Base-by-base conservation (phyloP, 1,284 basidiomycete genomes). In the Apiotrichum sp. region DNA sequence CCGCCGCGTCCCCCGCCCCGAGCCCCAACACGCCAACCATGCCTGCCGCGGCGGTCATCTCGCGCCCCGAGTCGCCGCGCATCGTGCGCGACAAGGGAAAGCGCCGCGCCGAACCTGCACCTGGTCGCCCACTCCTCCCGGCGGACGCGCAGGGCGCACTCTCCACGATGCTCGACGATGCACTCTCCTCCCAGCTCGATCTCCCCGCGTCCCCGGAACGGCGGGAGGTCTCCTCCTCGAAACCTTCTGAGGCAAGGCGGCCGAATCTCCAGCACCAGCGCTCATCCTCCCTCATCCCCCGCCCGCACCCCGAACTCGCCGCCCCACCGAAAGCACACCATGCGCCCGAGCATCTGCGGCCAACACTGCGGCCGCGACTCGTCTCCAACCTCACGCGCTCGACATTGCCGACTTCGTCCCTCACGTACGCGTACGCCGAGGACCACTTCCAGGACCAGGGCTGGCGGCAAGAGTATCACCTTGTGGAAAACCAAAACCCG, bases 371-470 rank as follows among this genome's bases (percentile, higher is more conserved):
- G 1, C 71, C 71, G 2, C 62, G 66, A 14, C 61, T 74, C 9
- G 59, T 74, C 1, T 70, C 68, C 1, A 64, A 66, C 33, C 63
- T 72, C 13, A 65, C 71, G 1, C 53, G 70, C 13, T 57, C 70
- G 34, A 69, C 70, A 2, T 41, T 69, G 29, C 69, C 72, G 2
- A 68, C 62, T 6, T 55, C 71, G 9, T 67, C 68, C 44, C 43
- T 71, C 31, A 63, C 55, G 1, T 70, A 70, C 48, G 61, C 63
- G 16, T 46, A 36, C 31, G 56, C 56, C 14, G 55, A 56, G 49
- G 58, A 59, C 22, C 53, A 43, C 29, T 45, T 48, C 32, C 54
- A 55, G 29, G 42, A 44, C 32, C 53, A 48, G 29, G 34, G 49
- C 16, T 48, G 47, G 47, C 34, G 35, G 47, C 29, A 47, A 53